Percentiles rank a stretch among this genome's conserved stretches.
These are phyloP conservation scores for Talaromyces atroroseus DNA, from an alignment of 2,329 filamentous ascomycete genomes.

Conservation along the genomic window DNA sequence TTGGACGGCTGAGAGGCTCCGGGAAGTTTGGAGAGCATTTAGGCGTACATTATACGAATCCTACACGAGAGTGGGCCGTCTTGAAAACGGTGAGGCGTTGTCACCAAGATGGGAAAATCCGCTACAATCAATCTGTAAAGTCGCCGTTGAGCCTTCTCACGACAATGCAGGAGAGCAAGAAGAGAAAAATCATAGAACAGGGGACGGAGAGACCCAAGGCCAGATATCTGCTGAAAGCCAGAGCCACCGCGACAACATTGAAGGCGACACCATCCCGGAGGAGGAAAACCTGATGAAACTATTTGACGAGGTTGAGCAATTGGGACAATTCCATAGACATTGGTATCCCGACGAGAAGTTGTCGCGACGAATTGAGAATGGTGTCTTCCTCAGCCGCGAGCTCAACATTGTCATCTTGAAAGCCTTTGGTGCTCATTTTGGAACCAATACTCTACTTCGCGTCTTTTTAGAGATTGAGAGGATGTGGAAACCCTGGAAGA, in stretches of 20 bases:
- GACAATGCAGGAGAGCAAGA: neutral
- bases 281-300: slow-evolving; percentile 13
- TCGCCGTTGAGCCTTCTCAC: neutral
- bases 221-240: neutral
- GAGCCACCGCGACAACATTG: neutral
- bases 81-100: slow-evolving; percentile 1
- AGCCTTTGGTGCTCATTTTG: slow-evolving; percentile 35
- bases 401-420: slow-evolving; percentile 35
- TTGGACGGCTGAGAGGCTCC: slow-evolving; percentile 69
- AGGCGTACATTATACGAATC: slow-evolving; percentile 41
- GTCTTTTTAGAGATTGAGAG: slow-evolving; percentile 36
- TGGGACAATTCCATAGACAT: neutral
- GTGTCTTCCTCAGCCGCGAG: slow-evolving; percentile 37
- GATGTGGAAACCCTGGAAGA: slow-evolving; percentile 36
- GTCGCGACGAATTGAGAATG: slow-evolving; percentile 32
- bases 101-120: slow-evolving; percentile 11
- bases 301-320: slow-evolving; percentile 8
- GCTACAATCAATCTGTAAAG: neutral
- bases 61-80: slow-evolving; percentile 22
- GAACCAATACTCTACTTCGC: slow-evolving; percentile 31
- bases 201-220: neutral
- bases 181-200: neutral
- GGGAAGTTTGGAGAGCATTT: slow-evolving; percentile 62
- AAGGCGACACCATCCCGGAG: neutral
- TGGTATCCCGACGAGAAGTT: slow-evolving; percentile 19